A percentile compares a stretch with the other conserved stretches of the same genome.
phyloP scores from a whole-genome alignment of 163 green algal species.

The Dunaliella salina region DNA sequence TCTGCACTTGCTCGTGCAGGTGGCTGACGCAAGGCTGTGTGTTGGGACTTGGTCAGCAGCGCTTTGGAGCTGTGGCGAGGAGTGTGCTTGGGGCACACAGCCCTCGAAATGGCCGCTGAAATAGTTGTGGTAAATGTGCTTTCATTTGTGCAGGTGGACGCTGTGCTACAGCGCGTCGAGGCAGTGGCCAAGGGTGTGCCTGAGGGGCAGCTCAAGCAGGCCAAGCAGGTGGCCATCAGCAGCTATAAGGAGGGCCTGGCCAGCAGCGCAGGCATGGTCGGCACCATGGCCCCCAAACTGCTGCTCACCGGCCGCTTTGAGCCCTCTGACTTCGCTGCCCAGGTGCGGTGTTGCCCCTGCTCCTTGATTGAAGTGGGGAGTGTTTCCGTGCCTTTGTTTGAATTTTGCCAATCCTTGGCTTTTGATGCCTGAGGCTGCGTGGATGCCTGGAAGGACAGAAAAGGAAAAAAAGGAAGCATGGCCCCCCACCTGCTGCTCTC shows the following conservation, averaged over 20 bases:
- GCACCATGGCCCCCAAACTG: constrained; percentile 36
- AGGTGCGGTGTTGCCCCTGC: background rate
- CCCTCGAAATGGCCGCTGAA: too few relatives aligned
- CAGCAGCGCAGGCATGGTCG: constrained; percentile 24
- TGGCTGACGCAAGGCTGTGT: too few relatives aligned
- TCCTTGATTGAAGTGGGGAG: too few relatives aligned
- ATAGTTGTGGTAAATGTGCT: too few relatives aligned
- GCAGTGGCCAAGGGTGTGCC: constrained; percentile 29
- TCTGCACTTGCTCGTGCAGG: too few relatives aligned
- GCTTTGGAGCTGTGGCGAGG: too few relatives aligned
- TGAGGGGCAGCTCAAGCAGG: constrained; percentile 37
- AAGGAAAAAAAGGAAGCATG: constrained; percentile 21
- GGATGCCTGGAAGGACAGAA: too few relatives aligned
- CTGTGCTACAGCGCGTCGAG: constrained; percentile 36
- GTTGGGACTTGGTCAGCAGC: too few relatives aligned
- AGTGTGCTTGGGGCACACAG: too few relatives aligned
- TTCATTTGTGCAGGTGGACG: constrained; percentile 34
- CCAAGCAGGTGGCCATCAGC: constrained; percentile 46
- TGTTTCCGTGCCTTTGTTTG: too few relatives aligned
- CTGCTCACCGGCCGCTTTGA: constrained; percentile 42
- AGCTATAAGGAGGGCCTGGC: constrained; percentile 29
- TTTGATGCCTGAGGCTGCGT: too few relatives aligned
- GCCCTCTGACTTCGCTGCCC: constrained; percentile 20
- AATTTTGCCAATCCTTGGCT: too few relatives aligned
- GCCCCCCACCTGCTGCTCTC: constrained; percentile 42